These are phyloP conservation scores for Pseudoneurospora amorphoporcata DNA, from an alignment of 495 filamentous ascomycete genomes.

Conservation along the genomic window DNA sequence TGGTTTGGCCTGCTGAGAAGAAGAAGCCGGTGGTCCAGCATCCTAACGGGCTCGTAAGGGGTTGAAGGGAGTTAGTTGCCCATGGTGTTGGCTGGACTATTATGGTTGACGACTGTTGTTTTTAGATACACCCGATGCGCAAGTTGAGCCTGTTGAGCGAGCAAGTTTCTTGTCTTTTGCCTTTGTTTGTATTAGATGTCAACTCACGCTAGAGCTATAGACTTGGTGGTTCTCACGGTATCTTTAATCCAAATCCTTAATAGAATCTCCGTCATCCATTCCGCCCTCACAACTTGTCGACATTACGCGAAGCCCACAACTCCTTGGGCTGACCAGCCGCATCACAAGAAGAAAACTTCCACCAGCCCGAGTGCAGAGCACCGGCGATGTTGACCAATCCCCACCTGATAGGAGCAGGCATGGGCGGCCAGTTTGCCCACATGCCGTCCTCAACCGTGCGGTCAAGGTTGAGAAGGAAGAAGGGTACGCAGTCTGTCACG, in stretches of 20 bases:
- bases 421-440: conserved; percentile 42
- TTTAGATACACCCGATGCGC: neutral
- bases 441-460: conserved; percentile 40
- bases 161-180: neutral
- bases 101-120: neutral
- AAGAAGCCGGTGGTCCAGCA: neutral
- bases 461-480: conserved; percentile 49
- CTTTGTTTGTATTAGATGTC: neutral
- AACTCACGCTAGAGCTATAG: neutral
- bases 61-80: neutral
- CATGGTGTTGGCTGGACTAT: neutral
- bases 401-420: conserved; percentile 38
- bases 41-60: neutral
- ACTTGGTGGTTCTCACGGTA: neutral
- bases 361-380: conserved; percentile 34
- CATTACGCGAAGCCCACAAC: conserved; percentile 9
- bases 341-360: conserved; percentile 44
- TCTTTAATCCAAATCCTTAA: neutral
- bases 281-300: neutral
- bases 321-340: conserved; percentile 29
- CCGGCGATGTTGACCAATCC: conserved; percentile 36
- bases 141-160: neutral
- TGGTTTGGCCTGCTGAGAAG: conserved; percentile 39
- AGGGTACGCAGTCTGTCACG: conserved; percentile 39
- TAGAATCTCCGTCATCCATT: neutral